Evolutionary conservation across 2,329 filamentous ascomycete species (phyloP).

Genomic region (Paecilomyces variotii): DNA sequence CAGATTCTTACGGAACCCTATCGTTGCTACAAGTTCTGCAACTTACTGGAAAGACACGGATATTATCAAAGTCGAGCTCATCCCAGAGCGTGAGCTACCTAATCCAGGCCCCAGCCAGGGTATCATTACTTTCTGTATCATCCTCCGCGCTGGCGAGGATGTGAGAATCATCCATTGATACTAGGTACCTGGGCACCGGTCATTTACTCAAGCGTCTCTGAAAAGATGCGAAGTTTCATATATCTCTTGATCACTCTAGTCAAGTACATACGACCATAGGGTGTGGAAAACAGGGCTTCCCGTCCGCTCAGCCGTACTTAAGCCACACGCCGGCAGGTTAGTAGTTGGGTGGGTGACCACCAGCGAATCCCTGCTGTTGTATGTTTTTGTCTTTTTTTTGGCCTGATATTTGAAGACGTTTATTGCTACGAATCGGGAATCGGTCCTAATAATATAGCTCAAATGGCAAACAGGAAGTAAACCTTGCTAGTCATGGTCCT

Average conservation of each 20-base stretch:
- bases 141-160: conserved; percentile 29
- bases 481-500: too few relatives aligned
- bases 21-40: conserved; percentile 25
- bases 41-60: conserved; percentile 33
- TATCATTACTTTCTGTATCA: conserved; percentile 44
- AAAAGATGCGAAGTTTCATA: not conserved
- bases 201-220: not conserved
- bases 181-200: conserved; percentile 15
- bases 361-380: too few relatives aligned
- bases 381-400: too few relatives aligned
- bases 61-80: conserved; percentile 35
- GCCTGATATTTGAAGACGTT: too few relatives aligned
- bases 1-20: conserved; percentile 6
- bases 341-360: too few relatives aligned
- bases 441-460: conserved; percentile 1
- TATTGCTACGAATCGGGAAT: not conserved
- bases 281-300: too few relatives aligned
- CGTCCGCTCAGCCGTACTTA: too few relatives aligned
- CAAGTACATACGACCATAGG: not conserved
- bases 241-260: not conserved
- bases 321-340: too few relatives aligned
- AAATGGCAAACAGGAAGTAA: too few relatives aligned
- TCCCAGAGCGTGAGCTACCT: conserved; percentile 20
- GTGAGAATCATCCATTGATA: conserved; percentile 45
- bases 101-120: conserved; percentile 31